Percentiles rank a stretch among this genome's conserved stretches.
phyloP scores from a whole-genome alignment of 805 yeast genomes.

The Kodamaea neixiangensis region DNA sequence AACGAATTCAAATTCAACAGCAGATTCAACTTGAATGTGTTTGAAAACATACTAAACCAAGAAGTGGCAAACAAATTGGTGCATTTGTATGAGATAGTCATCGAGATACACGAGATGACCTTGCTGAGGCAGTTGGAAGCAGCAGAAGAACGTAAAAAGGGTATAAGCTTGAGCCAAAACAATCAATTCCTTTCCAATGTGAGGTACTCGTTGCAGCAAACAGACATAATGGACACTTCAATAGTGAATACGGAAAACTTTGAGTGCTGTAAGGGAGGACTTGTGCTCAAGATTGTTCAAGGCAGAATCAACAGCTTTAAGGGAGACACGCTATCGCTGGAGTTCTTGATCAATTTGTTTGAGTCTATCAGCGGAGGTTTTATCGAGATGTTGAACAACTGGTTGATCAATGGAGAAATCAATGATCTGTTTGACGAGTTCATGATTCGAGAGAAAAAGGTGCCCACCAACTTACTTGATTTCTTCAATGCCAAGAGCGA shows the following conservation, averaged over 20 bases:
- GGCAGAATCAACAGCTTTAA: constrained; percentile 53
- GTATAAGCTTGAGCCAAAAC: constrained; percentile 17
- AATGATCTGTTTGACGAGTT: constrained; percentile 85
- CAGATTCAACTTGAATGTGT: constrained; percentile 56
- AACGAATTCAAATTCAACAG: constrained; percentile 49
- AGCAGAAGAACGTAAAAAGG: constrained; percentile 24
- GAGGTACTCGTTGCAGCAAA: constrained; percentile 40
- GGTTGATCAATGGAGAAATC: constrained; percentile 76
- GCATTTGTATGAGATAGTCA: constrained; percentile 60
- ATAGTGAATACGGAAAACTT: constrained; percentile 50
- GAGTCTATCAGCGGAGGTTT: constrained; percentile 63
- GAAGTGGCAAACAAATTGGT: constrained; percentile 37
- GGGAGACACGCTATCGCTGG: constrained; percentile 63
- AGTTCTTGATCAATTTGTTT: constrained; percentile 55
- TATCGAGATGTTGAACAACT: constrained; percentile 65
- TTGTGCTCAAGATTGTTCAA: constrained; percentile 64
- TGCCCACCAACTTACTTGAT: constrained; percentile 26
- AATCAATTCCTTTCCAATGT: constrained; percentile 33
- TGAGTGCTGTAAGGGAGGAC: constrained; percentile 74
- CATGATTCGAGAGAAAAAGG: constrained; percentile 53
- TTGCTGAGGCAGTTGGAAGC: constrained; percentile 28
- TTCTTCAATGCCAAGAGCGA: constrained; percentile 47
- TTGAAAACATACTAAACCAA: constrained; percentile 45
- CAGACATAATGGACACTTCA: constrained; percentile 50
- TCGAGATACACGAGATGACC: constrained; percentile 52